Percentiles rank a stretch among this genome's conserved stretches.
Conservation (phyloP, 192 early-diverging fungal species). For the Physocladia obscura region DNA sequence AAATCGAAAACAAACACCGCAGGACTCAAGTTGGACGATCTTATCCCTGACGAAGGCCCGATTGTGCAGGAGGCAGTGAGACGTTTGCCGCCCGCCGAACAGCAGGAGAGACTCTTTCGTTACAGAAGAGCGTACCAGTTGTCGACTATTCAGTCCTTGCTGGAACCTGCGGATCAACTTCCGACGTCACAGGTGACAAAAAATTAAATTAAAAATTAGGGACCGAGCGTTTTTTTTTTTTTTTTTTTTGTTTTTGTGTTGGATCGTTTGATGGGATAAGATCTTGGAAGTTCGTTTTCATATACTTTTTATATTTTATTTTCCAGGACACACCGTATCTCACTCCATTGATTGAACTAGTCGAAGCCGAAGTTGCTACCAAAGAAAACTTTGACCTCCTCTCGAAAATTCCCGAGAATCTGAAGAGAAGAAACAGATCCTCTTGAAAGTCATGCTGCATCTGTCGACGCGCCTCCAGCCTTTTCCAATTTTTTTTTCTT, state of each 20-base stretch:
- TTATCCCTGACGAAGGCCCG: conserved; percentile 80
- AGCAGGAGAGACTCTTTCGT: conserved; percentile 72
- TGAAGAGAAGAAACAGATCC: conserved; percentile 42
- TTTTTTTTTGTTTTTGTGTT: background rate
- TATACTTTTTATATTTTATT: too few relatives aligned
- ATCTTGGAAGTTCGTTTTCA: too few relatives aligned
- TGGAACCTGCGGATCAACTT: conserved; percentile 71
- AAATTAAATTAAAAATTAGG: too few relatives aligned
- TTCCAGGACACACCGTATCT: conserved; percentile 81
- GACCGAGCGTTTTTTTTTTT: too few relatives aligned
- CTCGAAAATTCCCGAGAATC: conserved; percentile 37
- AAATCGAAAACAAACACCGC: too few relatives aligned
- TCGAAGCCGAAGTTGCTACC: conserved; percentile 71
- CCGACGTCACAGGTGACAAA: conserved; percentile 66
- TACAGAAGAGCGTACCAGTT: conserved; percentile 75
- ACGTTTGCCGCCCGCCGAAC: conserved; percentile 69
- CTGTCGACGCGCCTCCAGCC: too few relatives aligned
- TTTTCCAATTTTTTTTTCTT: too few relatives aligned
- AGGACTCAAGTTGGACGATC: conserved; percentile 90
- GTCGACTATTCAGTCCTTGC: conserved; percentile 67
- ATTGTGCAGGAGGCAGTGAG: conserved; percentile 79
- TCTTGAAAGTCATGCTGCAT: too few relatives aligned
- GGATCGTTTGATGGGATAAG: too few relatives aligned
- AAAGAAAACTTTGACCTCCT: conserved; percentile 45
- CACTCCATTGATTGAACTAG: conserved; percentile 73